These are phyloP conservation scores for apple (Malus domestica) DNA, from an alignment of 306 rosid genomes.

Conservation along the genomic window ASM211411v1 NC_041803.1:7395001-7395500, in stretches of 20 bases:
- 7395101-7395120: conserved; percentile 19
- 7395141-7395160: background rate
- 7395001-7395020: conserved; percentile 32
- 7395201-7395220: background rate
- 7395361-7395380: background rate
- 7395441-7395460: too few relatives aligned
- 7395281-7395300: background rate
- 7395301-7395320: background rate
- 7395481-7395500: too few relatives aligned
- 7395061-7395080: conserved; percentile 17
- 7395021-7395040: conserved; percentile 18
- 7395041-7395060: conserved; percentile 22
- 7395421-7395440: too few relatives aligned
- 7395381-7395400: too few relatives aligned
- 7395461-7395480: too few relatives aligned
- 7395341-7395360: background rate
- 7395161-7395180: background rate
- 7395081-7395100: conserved; percentile 53
- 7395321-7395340: background rate
- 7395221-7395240: background rate
- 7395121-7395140: background rate
- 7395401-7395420: too few relatives aligned
- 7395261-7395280: background rate
- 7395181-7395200: background rate
- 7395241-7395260: background rate